These are phyloP conservation scores for Elasticomyces elasticus DNA, from an alignment of 495 filamentous ascomycete genomes.

Conservation along the genomic window DNA sequence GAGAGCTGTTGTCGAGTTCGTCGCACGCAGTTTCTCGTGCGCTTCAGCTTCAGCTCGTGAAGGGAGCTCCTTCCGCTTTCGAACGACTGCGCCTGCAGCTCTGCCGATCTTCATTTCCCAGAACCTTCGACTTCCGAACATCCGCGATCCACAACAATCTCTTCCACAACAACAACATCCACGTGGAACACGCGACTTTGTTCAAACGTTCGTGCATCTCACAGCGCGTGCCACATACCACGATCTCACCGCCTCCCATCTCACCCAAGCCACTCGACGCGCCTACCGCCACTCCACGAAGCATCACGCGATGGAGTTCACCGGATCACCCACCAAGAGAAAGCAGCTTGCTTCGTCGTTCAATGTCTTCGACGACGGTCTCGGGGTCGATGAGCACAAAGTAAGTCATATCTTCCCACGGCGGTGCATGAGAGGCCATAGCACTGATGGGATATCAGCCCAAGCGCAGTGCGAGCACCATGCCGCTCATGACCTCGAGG, in stretches of 20 bases:
- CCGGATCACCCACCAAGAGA: constrained; percentile 15
- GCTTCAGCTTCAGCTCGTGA: not conserved
- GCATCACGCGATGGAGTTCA: constrained; percentile 3
- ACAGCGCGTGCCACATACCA: not conserved
- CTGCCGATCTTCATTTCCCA: constrained; percentile 5
- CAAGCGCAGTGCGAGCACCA: constrained; percentile 12
- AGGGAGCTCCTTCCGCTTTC: constrained; percentile 6
- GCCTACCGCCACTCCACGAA: not conserved
- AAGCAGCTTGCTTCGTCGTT: constrained; percentile 9
- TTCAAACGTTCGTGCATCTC: not conserved
- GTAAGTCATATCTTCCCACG: constrained; percentile 3
- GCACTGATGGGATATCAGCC: constrained; percentile 1
- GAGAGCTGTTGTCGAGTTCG: too few relatives aligned
- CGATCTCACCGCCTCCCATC: not conserved
- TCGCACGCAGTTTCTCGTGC: not conserved
- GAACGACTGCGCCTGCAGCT: not conserved
- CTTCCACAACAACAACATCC: not conserved
- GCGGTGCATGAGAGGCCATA: not conserved
- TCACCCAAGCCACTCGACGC: not conserved
- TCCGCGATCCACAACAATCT: not conserved
- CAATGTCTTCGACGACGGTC: constrained; percentile 17
- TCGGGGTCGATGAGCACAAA: not conserved
- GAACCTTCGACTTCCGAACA: not conserved
- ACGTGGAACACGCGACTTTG: not conserved
- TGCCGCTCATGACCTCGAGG: constrained; percentile 33